These are phyloP conservation scores for Pyracantha coccinea DNA, from an alignment of 331 rosid species.

Conservation along the genomic window DNA sequence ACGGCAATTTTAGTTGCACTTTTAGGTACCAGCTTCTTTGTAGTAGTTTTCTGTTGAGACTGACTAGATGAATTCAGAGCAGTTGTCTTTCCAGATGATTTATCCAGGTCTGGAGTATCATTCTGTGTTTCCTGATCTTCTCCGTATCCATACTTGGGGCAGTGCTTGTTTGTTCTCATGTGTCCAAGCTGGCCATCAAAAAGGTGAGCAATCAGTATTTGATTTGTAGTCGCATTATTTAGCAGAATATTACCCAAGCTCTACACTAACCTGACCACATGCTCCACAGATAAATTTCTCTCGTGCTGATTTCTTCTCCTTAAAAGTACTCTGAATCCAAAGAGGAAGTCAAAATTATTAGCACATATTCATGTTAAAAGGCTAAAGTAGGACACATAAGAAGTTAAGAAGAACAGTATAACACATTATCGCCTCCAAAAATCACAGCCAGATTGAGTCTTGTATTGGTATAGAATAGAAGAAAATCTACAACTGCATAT, in stretches of 20 bases:
- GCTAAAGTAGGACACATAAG: background rate
- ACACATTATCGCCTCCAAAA: background rate
- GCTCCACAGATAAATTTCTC: constrained; percentile 92
- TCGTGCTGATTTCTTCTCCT: constrained; percentile 92
- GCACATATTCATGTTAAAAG: background rate
- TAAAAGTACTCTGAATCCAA: constrained; percentile 49
- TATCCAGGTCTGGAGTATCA: constrained; percentile 63
- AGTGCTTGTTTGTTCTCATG: constrained; percentile 96
- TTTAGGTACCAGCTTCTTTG: constrained; percentile 61
- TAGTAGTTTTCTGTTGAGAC: constrained; percentile 46
- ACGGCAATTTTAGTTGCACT: constrained; percentile 48
- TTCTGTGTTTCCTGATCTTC: constrained; percentile 62
- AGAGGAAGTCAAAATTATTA: constrained; percentile 1
- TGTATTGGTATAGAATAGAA: background rate
- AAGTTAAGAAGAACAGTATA: background rate
- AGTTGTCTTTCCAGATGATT: constrained; percentile 48
- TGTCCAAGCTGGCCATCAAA: constrained; percentile 71
- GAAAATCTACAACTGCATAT: background rate
- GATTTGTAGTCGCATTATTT: background rate
- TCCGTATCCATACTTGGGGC: constrained; percentile 93
- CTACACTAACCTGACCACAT: constrained; percentile 70
- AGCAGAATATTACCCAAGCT: background rate
- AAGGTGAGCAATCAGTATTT: background rate
- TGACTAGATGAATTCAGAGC: constrained; percentile 47
- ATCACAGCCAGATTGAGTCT: background rate